Base-by-base conservation (phyloP, 257 asterid genomes). In the Solanum megistacrolobum region DNA sequence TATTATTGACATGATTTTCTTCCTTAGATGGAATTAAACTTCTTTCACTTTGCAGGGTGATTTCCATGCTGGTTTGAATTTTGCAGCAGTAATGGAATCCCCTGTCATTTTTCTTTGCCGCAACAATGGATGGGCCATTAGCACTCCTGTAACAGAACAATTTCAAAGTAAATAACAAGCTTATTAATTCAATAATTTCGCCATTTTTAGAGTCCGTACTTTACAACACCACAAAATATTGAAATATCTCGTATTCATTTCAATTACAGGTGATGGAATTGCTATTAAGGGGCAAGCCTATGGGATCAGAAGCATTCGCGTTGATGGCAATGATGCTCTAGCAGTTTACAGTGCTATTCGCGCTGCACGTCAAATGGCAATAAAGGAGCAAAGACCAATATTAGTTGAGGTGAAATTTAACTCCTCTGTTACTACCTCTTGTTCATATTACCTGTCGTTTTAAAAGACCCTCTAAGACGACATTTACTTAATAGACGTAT, bases 111-210 rank as follows among this genome's bases (percentile, higher is more conserved):
- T 96, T 86, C 83, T 97, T 62, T 96, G 98, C 87, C 97, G 99
- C 82, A 97, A 97, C 94, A 96, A 97, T 60, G 98, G 99, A 62
- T 97, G 98, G 98, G 98, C 98, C 88, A 95, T 97, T 79, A 96
- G 99, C 92, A 96, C 98, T n/a, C 97, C 98, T 3, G 60, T 85
- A 35, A 85, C 96, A 0, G 92, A 97, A 8, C 98, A 95, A 41
- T 97, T 97, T 87, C 91, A 96, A 90, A 96, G 98, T 97, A 92
- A 34, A 16, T 46, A 66, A 39, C 35, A 38, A 76, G 3, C 34
- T 38, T 11, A 12, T 18, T 41, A 9, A 35, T 39, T 58, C 38
- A 58, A 62, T 12, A 76, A 43, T 74, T 20, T 62, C 16, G 2
- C 18, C 29, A 34, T 39, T 5, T 55, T 71, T 21, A 58, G 66